Percentiles rank a stretch among this genome's conserved stretches.
These are phyloP conservation scores for Secale cereale DNA, from an alignment of 176 grass and related monocot genomes.

Conservation along the genomic window DNA sequence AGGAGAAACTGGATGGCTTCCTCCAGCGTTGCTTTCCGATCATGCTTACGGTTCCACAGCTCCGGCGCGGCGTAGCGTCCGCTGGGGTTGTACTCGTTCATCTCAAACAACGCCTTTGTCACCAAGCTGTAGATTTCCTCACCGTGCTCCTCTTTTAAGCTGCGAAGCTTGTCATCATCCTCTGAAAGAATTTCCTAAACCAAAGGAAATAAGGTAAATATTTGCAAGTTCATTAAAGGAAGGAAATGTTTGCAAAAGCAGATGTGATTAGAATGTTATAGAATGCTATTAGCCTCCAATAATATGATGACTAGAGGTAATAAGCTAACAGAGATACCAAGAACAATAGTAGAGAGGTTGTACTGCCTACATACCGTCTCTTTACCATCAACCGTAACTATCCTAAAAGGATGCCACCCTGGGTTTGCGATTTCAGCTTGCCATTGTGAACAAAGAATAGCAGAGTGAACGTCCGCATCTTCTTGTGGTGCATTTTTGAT, in stretches of 20 bases:
- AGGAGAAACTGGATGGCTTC: background rate
- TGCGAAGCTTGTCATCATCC: slow-evolving; percentile 27
- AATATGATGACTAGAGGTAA: too few species aligned
- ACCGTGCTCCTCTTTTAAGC: slow-evolving; percentile 33
- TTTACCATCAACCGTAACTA: too few species aligned
- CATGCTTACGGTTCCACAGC: slow-evolving; percentile 22
- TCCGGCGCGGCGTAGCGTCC: slow-evolving; percentile 18
- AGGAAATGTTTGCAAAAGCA: background rate
- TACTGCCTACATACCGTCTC: too few species aligned
- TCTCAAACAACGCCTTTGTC: slow-evolving; percentile 32
- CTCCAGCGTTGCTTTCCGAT: background rate
- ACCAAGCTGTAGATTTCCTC: slow-evolving; percentile 28
- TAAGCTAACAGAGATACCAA: too few species aligned
- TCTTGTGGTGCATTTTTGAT: slow-evolving; percentile 9
- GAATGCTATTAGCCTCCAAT: too few species aligned
- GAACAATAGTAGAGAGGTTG: too few species aligned
- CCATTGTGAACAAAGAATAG: too few species aligned
- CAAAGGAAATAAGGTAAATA: too few species aligned
- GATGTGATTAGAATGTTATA: background rate
- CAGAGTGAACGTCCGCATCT: background rate
- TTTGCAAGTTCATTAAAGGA: too few species aligned
- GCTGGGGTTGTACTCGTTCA: slow-evolving; percentile 50
- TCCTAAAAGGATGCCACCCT: too few species aligned
- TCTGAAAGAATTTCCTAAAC: slow-evolving; percentile 37
- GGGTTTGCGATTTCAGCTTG: too few species aligned